Evolutionary conservation across 2,329 filamentous ascomycete genomes (phyloP), one percentile per base, ranked within the genome.

Genomic region (Gyromitra esculenta): DNA sequence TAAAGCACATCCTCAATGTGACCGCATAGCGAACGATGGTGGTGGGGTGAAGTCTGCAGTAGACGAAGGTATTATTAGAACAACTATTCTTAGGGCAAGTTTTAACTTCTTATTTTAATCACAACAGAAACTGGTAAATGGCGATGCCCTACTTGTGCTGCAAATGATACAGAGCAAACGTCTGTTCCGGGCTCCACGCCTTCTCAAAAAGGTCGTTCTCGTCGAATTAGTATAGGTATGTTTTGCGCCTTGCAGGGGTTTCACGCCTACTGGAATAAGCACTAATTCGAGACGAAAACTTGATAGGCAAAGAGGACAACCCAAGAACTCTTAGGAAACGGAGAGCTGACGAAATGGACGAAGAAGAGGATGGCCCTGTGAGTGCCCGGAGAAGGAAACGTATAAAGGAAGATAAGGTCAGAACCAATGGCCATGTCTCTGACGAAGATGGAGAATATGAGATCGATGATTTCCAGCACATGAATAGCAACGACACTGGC

Each of bases 1-100:
- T 85, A 82, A 85, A 97, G 95, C 94, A 82, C 95, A 98, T 86
- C 90, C 91, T 83, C 91, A 96, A 87, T 97, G 95, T 85, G 94
- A 93, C 75, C 90, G 91, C 82, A 89, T 91, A 82, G 88, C 89
- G 82, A 88, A 87, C 79, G 87, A 89, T 77, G 87, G 90, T 83
- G 88, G 92, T 59, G 82, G 82, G 54, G 81, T 80, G 41, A 82
- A 83, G 25, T 81, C 81, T 15, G 83, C 82, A 1, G 82, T 82
- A 25, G 80, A 80, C 3, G 82, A 82, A 69, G 75, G 81, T 79
- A 64, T 45, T 79, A 80, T 35, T 77, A 82, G 39, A 31, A 60
- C 39, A 70, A 56, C 41, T 35, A 59, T 48, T 56, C 18, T 35
- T 37, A 13, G 25, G 1, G 56, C 56, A 15, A 43, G 39, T 45